Evolutionary conservation across 768 basidiomycete genomes (phyloP).

Genomic region (Lentinula sp.): DNA sequence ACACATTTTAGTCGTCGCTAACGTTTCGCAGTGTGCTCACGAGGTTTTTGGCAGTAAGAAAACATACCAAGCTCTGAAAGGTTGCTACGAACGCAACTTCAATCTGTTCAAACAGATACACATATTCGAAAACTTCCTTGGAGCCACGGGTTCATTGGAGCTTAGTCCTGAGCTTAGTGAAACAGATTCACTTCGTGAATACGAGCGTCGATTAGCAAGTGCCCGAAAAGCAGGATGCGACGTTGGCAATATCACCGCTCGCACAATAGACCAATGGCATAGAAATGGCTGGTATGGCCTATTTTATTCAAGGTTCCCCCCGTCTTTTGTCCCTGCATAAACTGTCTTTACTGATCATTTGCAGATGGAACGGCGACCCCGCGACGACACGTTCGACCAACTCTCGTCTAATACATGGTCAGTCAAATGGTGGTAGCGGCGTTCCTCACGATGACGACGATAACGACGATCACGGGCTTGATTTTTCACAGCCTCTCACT

Average conservation of each 20-base stretch:
- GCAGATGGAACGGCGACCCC: conserved; percentile 64
- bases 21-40: conserved; percentile 48
- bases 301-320: conserved; percentile 43
- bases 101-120: conserved; percentile 82
- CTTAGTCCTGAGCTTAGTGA: conserved; percentile 39
- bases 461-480: conserved; percentile 27
- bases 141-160: conserved; percentile 26
- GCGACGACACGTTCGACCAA: conserved; percentile 45
- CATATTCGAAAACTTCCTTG: conserved; percentile 54
- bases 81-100: conserved; percentile 81
- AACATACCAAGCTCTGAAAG: conserved; percentile 79
- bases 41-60: conserved; percentile 74
- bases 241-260: conserved; percentile 66
- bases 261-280: conserved; percentile 78
- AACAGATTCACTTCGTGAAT: conserved; percentile 61
- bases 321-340: conserved; percentile 1
- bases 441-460: conserved; percentile 49
- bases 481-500: conserved; percentile 32
- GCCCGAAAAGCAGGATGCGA: conserved; percentile 64
- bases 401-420: conserved; percentile 23
- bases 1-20: not conserved
- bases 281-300: conserved; percentile 70
- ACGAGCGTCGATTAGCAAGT: conserved; percentile 63
- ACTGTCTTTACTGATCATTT: conserved; percentile 5
- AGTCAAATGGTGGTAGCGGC: conserved; percentile 13